Evolutionary conservation across 108 stramenopile species (phyloP).

Genomic region (Cylindrotheca fusiformis): DNA sequence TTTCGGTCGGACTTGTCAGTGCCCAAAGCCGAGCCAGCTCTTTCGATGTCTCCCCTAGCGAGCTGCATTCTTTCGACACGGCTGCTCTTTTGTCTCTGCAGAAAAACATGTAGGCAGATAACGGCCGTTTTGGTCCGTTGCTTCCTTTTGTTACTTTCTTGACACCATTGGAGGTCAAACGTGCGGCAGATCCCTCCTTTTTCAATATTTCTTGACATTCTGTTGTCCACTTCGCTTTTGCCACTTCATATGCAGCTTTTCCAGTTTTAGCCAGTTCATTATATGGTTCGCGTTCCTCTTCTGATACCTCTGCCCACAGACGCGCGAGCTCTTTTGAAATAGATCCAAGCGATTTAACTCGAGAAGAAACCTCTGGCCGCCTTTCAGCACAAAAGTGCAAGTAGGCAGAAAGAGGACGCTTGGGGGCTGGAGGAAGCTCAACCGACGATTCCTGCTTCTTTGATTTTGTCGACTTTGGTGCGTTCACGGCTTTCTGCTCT

Average conservation of each 20-base stretch:
- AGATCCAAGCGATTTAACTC: conserved; percentile 31
- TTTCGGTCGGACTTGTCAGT: conserved; percentile 14
- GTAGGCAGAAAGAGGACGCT: conserved; percentile 45
- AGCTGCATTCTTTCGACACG: conserved; percentile 25
- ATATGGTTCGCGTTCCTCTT: conserved; percentile 26
- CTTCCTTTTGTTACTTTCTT: conserved; percentile 2
- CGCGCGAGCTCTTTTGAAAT: conserved; percentile 55
- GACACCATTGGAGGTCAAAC: neutral
- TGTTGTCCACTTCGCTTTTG: conserved; percentile 16
- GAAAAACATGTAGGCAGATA: conserved; percentile 48
- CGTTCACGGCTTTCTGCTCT: conserved; percentile 30
- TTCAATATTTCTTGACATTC: conserved; percentile 7
- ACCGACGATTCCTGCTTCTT: conserved; percentile 30
- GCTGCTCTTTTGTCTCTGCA: conserved; percentile 45
- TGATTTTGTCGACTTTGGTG: conserved; percentile 20
- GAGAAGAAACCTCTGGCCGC: conserved; percentile 38
- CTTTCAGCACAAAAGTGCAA: conserved; percentile 48
- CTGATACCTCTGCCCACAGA: conserved; percentile 35
- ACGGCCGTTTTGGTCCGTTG: conserved; percentile 24
- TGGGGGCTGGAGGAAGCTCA: conserved; percentile 24
- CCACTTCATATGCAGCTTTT: conserved; percentile 25
- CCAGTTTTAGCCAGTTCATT: conserved; percentile 28
- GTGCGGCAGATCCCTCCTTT: neutral
- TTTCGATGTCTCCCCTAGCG: conserved; percentile 50
- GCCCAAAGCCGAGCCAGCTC: conserved; percentile 55